These are phyloP conservation scores for Beta macrorhiza DNA, from an alignment of 179 eudicot genomes.

Conservation along the genomic window DNA sequence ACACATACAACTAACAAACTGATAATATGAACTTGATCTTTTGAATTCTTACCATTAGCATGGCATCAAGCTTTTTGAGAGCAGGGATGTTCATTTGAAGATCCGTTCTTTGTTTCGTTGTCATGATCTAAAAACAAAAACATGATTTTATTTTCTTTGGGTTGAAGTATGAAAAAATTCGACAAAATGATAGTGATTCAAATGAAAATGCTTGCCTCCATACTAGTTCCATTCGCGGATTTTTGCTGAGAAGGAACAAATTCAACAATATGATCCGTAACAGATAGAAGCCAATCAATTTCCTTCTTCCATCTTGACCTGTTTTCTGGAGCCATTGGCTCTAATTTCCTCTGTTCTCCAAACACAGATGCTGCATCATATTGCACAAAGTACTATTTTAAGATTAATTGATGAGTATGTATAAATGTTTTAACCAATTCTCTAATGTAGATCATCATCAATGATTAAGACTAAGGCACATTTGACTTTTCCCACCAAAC, in stretches of 20 bases:
- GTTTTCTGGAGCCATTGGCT: constrained; percentile 70
- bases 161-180: neutral
- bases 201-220: constrained; percentile 48
- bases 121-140: constrained; percentile 48
- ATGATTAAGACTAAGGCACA: no score
- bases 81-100: constrained; percentile 76
- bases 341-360: constrained; percentile 68
- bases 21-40: neutral
- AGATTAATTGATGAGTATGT: neutral
- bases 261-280: constrained; percentile 75
- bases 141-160: neutral
- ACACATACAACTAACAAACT: neutral
- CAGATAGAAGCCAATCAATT: constrained; percentile 73
- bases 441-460: neutral
- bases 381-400: neutral
- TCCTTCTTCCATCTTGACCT: constrained; percentile 71
- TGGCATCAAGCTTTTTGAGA: constrained; percentile 58
- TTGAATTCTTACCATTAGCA: constrained; percentile 59
- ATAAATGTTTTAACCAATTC: neutral
- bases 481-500: no score
- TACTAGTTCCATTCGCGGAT: constrained; percentile 56
- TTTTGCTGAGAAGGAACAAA: constrained; percentile 67
- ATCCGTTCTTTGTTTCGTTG: constrained; percentile 64
- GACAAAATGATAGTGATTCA: neutral
- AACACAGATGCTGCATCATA: constrained; percentile 64